phyloP scores from a whole-genome alignment of 305 asterid species.

The Nicotiana rustica region DNA sequence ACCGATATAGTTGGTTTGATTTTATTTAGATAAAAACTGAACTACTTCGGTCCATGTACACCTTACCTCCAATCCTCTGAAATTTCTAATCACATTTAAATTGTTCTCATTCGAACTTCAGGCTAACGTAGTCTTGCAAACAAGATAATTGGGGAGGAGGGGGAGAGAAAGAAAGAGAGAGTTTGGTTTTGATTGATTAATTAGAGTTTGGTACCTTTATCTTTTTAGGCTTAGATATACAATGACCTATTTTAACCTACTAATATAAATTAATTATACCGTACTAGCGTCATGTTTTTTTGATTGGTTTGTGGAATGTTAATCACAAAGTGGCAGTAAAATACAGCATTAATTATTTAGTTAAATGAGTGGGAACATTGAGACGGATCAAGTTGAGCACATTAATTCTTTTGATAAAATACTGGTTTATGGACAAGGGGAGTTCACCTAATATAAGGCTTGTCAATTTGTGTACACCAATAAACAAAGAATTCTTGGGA shows the following conservation, averaged over 20 bases:
- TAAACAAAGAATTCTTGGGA: slow-evolving; percentile 38
- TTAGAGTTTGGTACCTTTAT: slow-evolving; percentile 18
- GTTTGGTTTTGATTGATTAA: slow-evolving; percentile 15
- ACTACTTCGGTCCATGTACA: too few relatives aligned
- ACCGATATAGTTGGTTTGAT: too few relatives aligned
- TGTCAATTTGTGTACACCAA: neutral
- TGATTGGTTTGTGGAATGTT: slow-evolving; percentile 18
- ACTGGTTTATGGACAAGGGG: slow-evolving; percentile 25
- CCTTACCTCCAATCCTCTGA: too few relatives aligned
- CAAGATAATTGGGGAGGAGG: neutral
- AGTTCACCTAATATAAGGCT: slow-evolving; percentile 44
- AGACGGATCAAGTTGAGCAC: slow-evolving; percentile 11
- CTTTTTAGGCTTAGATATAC: neutral
- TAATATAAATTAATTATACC: neutral
- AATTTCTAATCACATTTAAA: neutral
- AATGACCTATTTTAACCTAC: neutral
- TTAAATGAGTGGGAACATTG: slow-evolving; percentile 28
- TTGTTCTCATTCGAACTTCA: neutral
- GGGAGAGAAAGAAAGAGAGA: neutral
- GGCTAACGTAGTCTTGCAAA: neutral
- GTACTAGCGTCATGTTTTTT: neutral
- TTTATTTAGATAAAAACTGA: too few relatives aligned
- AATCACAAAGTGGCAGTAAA: neutral
- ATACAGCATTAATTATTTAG: neutral
- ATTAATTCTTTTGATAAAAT: neutral